Evolutionary conservation across 1,284 basidiomycete species (phyloP), one percentile per base, ranked within the genome.

Genomic region (Xanthoconium separans): DNA sequence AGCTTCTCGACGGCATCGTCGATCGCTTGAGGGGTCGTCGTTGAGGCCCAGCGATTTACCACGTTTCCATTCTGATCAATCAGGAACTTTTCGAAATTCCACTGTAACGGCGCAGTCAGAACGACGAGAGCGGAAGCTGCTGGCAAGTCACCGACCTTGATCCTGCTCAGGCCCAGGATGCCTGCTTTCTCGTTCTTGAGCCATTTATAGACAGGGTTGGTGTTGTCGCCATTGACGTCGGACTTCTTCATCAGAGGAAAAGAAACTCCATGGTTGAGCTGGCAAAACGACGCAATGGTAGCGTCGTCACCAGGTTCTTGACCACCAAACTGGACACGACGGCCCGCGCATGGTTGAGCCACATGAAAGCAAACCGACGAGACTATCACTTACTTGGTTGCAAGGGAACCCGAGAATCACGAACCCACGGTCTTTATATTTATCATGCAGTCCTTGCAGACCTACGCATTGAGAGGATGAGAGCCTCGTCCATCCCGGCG

Each of bases 341-440:
- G 13, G 31, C 7, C 27, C 27, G 7, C 4, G 27, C 9, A 20
- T 11, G 10, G 20, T 15, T 48, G 2, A 47, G 30, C 20, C 10
- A 10, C 15, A 22, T 8, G 15, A 20, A 30, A 7, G 20, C 7
- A 2, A 27, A 20, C n/a, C 18, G 24, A 31, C 36, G 30, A n/a
- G 4, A 4, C 6, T 4, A 10, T n/a, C 10, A 61, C 77, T 57
- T 56, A 91, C 91, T 77, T 95, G 93, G 70, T 96, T 95, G 76
- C 87, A 95, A 31, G 93, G 93, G 78, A 95, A 95, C 2, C 94
- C 93, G 54, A 96, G 78, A 62, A 95, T 83, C 55, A 86, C 77
- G 51, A 96, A 79, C 16, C 79, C 89, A 56, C 82, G 77, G 53
- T 87, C 85, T 62, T 88, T 86, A 77, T 94, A 87, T 71, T 93